These are phyloP conservation scores for Tetrahymena borealis DNA, from an alignment of 73 alveolate genomes.

Conservation along the genomic window DNA sequence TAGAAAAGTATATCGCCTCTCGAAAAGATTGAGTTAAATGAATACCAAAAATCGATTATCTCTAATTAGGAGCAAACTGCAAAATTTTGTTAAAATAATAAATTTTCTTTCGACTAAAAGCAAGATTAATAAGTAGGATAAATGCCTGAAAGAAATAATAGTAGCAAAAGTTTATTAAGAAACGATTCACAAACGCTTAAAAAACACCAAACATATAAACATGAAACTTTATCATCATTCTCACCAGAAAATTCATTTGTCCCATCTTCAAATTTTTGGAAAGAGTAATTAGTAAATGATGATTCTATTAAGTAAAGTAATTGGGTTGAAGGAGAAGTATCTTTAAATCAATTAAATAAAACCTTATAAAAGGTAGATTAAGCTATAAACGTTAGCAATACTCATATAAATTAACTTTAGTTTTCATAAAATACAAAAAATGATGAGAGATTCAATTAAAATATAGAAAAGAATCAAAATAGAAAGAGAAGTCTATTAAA, in stretches of 20 bases:
- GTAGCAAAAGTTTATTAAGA: neutral
- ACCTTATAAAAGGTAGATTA: neutral
- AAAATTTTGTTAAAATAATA: neutral
- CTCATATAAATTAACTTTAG: neutral
- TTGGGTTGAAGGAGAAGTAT: neutral
- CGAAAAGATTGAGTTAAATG: neutral
- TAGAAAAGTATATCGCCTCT: neutral
- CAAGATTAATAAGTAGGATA: neutral
- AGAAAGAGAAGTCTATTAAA: neutral
- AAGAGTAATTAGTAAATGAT: neutral
- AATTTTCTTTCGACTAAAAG: neutral
- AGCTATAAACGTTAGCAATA: neutral
- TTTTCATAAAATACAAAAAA: neutral
- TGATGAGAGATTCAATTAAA: neutral
- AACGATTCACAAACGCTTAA: neutral
- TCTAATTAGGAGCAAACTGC: neutral
- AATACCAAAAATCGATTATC: neutral
- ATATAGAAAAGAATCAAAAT: neutral
- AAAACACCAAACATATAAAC: neutral
- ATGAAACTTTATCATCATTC: neutral
- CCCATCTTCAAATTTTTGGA: neutral
- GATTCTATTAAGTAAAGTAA: neutral
- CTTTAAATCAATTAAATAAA: neutral
- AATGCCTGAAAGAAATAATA: neutral
- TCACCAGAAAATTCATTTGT: neutral